Evolutionary conservation across 2,329 filamentous ascomycete species (phyloP), one percentile per base, ranked within the genome.

Genomic region (Botrytis elliptica): DNA sequence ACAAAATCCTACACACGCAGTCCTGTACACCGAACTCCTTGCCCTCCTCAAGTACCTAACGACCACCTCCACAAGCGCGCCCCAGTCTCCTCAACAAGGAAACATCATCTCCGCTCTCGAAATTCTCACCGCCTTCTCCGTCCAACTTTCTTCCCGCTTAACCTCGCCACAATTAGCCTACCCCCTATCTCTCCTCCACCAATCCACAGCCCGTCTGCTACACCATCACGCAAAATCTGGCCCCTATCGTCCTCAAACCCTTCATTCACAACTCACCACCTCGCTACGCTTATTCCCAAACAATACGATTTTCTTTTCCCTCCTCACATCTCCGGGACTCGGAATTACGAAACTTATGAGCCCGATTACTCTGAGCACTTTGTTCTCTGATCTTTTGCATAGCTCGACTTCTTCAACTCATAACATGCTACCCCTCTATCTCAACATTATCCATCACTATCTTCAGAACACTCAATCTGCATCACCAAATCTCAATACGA

Each of bases 221-320:
- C 88, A 97, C 81, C 85, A 90, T 57, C 86, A 85, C 3, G 85
- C 86, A 75, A 88, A 86, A 83, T 71, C 67, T 70, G 89, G 88
- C 5, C 87, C 91, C 4, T 94, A 92, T 82, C 90, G 91, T 70
- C 91, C 93, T 7, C 84, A 86, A 0, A 86, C 90, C 29, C 81
- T 97, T 49, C 90, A 92, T 62, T 82, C 86, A 12, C 84, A 90
- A 20, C 83, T 97, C 0, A 82, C 84, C 7, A 83, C 85, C 3
- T 92, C 91, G 75, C 84, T 96, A 36, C 78, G 79, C 0, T 80
- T 84, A 10, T 97, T 94, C 80, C 93, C 94, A 0, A 85, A 85
- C 67, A 98, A 97, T 83, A 92, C 90, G 1, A 85, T 93, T 9
- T 91, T 98, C 75, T 86, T 97, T 1, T 85, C 88, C 1, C 83